Evolutionary conservation across 192 early-diverging fungal species (phyloP).

Genomic region (Mortierella alpina): DNA sequence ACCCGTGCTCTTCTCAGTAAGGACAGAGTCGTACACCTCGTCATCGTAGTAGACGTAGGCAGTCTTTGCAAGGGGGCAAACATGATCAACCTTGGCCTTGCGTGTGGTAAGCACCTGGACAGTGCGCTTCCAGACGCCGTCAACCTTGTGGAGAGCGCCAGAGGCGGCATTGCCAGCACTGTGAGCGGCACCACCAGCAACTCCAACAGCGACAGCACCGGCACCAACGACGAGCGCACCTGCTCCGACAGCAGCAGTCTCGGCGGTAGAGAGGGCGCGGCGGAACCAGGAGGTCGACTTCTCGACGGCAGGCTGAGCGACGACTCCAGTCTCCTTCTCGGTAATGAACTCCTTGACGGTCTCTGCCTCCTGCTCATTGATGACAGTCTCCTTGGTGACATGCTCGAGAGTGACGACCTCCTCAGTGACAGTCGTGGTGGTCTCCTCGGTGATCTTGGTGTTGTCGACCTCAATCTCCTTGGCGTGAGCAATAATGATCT

Average conservation of each 20-base stretch:
- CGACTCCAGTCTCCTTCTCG: constrained; percentile 2
- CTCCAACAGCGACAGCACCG: constrained; percentile 1
- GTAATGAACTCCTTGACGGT: background rate
- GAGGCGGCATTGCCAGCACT: constrained; percentile 6
- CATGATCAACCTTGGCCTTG: constrained; percentile 30
- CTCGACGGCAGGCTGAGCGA: constrained; percentile 13
- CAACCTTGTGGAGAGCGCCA: constrained; percentile 9
- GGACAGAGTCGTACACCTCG: constrained; percentile 16
- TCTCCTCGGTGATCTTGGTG: no score
- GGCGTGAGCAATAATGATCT: constrained; percentile 21
- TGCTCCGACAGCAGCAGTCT: constrained; percentile 6
- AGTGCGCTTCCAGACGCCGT: constrained; percentile 41
- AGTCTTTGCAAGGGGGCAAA: constrained; percentile 14
- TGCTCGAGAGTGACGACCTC: background rate
- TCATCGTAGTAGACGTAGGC: constrained; percentile 38
- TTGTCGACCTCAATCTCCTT: constrained; percentile 13
- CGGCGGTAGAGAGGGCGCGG: constrained; percentile 13
- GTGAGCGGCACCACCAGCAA: constrained; percentile 15
- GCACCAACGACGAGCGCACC: constrained; percentile 20
- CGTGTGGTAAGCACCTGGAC: constrained; percentile 23
- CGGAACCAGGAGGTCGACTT: constrained; percentile 22
- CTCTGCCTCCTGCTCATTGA: background rate
- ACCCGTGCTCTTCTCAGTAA: constrained; percentile 31
- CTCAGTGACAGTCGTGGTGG: no score
- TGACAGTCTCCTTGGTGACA: background rate